These are phyloP conservation scores for Penicillium maclennaniae DNA, from an alignment of 495 filamentous ascomycete genomes.

Conservation along the genomic window DNA sequence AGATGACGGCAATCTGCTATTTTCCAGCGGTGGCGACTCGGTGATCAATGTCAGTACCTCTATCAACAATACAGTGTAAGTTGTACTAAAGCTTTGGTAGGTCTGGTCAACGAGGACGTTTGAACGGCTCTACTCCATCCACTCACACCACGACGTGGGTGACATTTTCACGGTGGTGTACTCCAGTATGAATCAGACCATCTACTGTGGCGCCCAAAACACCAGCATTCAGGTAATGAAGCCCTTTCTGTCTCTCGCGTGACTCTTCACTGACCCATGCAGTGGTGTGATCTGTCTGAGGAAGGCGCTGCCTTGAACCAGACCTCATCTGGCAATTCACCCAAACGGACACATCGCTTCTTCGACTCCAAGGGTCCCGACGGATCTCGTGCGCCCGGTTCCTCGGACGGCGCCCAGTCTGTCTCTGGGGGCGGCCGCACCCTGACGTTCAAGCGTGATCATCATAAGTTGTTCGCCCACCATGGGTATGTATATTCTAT, in stretches of 20 bases:
- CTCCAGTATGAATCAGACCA: conserved; percentile 68
- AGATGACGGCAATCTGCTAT: conserved; percentile 67
- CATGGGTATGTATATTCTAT: conserved; percentile 96
- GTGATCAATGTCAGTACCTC: conserved; percentile 71
- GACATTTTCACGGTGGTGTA: conserved; percentile 93
- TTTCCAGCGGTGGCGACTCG: conserved; percentile 91
- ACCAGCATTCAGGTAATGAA: conserved; percentile 73
- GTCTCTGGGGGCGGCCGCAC: conserved; percentile 54
- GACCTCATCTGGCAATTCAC: conserved; percentile 66
- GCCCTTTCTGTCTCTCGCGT: conserved; percentile 10
- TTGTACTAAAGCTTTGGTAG: conserved; percentile 32
- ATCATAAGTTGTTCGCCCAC: conserved; percentile 86
- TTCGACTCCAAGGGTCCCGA: conserved; percentile 89
- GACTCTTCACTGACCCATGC: not conserved
- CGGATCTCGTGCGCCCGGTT: conserved; percentile 69
- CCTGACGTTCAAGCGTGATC: conserved; percentile 76
- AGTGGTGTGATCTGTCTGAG: conserved; percentile 62
- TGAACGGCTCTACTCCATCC: conserved; percentile 77
- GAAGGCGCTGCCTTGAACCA: conserved; percentile 54
- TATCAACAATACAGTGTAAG: not conserved
- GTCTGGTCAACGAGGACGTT: conserved; percentile 64
- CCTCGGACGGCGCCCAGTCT: conserved; percentile 37
- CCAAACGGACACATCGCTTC: conserved; percentile 81
- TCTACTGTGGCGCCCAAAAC: conserved; percentile 92
- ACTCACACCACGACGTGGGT: conserved; percentile 90